Conservation (phyloP, 2,329 filamentous ascomycete species). For the Trichoderma harzianum region DNA sequence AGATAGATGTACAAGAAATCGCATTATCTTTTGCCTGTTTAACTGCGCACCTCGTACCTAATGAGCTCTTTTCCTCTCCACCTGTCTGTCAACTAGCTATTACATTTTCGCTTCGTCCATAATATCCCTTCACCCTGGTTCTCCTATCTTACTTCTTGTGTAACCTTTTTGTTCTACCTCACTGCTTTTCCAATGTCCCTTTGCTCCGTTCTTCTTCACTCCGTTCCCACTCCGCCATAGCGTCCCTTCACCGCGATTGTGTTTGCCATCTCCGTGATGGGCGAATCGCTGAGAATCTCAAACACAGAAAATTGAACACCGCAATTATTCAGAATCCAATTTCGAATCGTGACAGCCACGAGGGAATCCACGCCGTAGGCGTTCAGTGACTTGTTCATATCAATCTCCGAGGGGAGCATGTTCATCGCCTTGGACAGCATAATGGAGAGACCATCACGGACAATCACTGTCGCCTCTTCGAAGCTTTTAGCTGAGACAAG, state of each 20-base stretch:
- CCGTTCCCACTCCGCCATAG: slow-evolving; percentile 22
- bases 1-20: neutral
- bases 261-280: slow-evolving; percentile 37
- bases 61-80: neutral
- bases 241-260: slow-evolving; percentile 35
- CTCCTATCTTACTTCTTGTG: neutral
- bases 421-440: slow-evolving; percentile 46
- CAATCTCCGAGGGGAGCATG: slow-evolving; percentile 44
- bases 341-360: slow-evolving; percentile 51
- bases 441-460: slow-evolving; percentile 36
- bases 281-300: slow-evolving; percentile 44
- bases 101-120: neutral
- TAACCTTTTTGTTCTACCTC: neutral
- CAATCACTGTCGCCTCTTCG: slow-evolving; percentile 32
- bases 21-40: neutral
- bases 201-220: neutral
- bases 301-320: slow-evolving; percentile 45
- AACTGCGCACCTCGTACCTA: neutral
- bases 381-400: slow-evolving; percentile 37
- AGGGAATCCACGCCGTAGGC: slow-evolving; percentile 53
- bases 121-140: neutral
- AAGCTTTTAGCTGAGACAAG: slow-evolving; percentile 30
- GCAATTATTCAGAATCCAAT: slow-evolving; percentile 46
- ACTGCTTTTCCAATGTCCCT: neutral
- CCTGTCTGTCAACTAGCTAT: neutral